Conservation (phyloP, 352 stramenopile species). For the Globisporangium takayamanum region DNA sequence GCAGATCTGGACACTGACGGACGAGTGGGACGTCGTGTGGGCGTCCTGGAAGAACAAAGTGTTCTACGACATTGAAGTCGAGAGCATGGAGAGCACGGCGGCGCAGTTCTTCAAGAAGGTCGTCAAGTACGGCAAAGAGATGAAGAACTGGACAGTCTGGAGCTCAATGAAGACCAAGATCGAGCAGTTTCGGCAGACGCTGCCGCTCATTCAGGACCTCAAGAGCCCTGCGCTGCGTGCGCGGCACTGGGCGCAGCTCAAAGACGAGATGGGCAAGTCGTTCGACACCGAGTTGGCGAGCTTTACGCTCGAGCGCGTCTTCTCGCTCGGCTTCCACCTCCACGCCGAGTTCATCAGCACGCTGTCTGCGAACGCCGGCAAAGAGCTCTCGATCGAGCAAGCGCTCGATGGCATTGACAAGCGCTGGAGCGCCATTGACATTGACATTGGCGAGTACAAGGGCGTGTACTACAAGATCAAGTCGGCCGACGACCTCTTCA, state of each 20-base stretch:
- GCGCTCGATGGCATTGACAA: slow-evolving; percentile 82
- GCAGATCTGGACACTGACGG: slow-evolving; percentile 86
- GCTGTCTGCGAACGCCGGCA: slow-evolving; percentile 86
- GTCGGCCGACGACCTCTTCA: slow-evolving; percentile 88
- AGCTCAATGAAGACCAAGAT: slow-evolving; percentile 92
- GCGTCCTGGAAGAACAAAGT: slow-evolving; percentile 89
- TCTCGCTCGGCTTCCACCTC: slow-evolving; percentile 84
- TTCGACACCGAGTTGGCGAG: slow-evolving; percentile 70
- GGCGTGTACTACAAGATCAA: slow-evolving; percentile 91
- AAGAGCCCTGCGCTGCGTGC: slow-evolving; percentile 86
- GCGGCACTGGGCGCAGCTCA: slow-evolving; percentile 87
- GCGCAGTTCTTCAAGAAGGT: slow-evolving; percentile 91
- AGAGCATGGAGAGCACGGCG: slow-evolving; percentile 87
- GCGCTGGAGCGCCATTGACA: slow-evolving; percentile 82
- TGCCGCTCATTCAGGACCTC: slow-evolving; percentile 91
- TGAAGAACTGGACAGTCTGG: slow-evolving; percentile 90
- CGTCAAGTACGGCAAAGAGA: slow-evolving; percentile 91
- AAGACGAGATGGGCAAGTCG: slow-evolving; percentile 81
- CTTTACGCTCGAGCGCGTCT: slow-evolving; percentile 85
- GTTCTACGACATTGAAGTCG: slow-evolving; percentile 90
- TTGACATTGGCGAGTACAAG: slow-evolving; percentile 92
- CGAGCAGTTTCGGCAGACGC: slow-evolving; percentile 89
- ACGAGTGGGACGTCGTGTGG: slow-evolving; percentile 89
- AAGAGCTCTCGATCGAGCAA: slow-evolving; percentile 91
- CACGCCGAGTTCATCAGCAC: slow-evolving; percentile 90